Evolutionary conservation across 176 grass and related monocot species (phyloP), one percentile per base, ranked within the genome.

Genomic region (Oryza australiensis): DNA sequence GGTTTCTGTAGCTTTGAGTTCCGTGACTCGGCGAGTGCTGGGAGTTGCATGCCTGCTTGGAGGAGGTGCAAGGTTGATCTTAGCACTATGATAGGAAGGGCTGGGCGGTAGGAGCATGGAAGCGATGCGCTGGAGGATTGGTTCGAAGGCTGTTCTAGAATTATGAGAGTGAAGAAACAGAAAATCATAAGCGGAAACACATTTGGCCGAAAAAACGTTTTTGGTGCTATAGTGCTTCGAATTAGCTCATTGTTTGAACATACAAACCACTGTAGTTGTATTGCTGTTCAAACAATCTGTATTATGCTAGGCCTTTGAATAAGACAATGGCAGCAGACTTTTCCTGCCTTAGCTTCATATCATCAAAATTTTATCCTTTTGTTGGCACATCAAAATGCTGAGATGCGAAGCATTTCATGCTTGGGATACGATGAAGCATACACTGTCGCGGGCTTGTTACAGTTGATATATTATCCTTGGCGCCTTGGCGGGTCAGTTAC

Each of bases 21-120:
- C 26, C 20, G 16, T 1, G 38, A 12, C 32, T 32, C 0, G 38
- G 65, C 16, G 13, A 18, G 18, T 62, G 28, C 18, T 72, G 30
- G 16, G 51, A 76, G 72, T 7, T 41, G 33, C 41, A 8, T 57
- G 65, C 43, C 55, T 28, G 28, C 34, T 45, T 35, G 26, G 71
- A 72, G 26, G 32, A 72, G 26, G 32, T 33, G 16, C 10, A n/a
- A 15, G 57, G 15, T 71, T 86, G 72, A 45, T 86, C 45, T 86
- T 67, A 66, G 68, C 46, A 78, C 55, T 57, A 80, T 16, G 32
- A 27, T 5, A 77, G 23, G 18, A 16, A 72, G 18, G 26, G 34
- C 59, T 27, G 45, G 42, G 22, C 22, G 14, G 43, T 22, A 26
- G 10, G 49, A 40, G 10, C 15, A 29, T 42, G 32, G 23, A 67